These are phyloP conservation scores for Groenewaldozyma auringiensis DNA, from an alignment of 1,139 yeast species.

Conservation along the genomic window DNA sequence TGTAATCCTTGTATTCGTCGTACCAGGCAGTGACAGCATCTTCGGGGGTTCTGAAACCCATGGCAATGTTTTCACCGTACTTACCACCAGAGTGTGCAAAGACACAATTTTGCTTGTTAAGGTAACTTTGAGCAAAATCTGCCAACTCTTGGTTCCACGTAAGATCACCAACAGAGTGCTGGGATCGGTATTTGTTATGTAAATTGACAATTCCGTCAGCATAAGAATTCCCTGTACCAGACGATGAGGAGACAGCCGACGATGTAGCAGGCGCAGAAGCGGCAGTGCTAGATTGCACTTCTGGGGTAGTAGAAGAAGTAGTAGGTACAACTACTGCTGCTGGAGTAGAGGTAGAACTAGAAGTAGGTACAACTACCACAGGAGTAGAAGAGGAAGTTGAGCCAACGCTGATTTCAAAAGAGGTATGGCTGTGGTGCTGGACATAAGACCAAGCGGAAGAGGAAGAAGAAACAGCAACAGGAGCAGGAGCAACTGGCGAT, in stretches of 20 bases:
- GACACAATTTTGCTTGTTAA: constrained; percentile 57
- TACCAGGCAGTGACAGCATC: constrained; percentile 84
- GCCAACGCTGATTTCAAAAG: constrained; percentile 5
- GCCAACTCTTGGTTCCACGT: constrained; percentile 61
- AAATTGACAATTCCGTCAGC: constrained; percentile 36
- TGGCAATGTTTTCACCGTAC: constrained; percentile 84
- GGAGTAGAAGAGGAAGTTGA: neutral
- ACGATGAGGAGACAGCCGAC: constrained; percentile 5
- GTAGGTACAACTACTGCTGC: constrained; percentile 9
- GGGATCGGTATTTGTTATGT: constrained; percentile 64
- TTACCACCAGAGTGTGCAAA: constrained; percentile 71
- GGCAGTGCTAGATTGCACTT: constrained; percentile 7
- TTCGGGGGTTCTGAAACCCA: constrained; percentile 49
- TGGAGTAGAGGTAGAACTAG: constrained; percentile 4
- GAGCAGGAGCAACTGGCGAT: neutral
- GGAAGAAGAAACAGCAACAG: neutral
- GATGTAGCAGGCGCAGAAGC: neutral
- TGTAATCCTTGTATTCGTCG: constrained; percentile 49
- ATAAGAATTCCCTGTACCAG: constrained; percentile 1
- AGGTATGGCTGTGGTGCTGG: constrained; percentile 4
- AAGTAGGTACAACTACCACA: neutral
- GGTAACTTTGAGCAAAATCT: constrained; percentile 56
- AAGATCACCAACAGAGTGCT: constrained; percentile 53
- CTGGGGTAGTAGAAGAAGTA: constrained; percentile 7
- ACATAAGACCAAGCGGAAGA: constrained; percentile 3